Percentiles rank a stretch among this genome's conserved stretches.
Evolutionary conservation across 768 basidiomycete species (phyloP).

Genomic region (Cystofilobasidium ferigula): DNA sequence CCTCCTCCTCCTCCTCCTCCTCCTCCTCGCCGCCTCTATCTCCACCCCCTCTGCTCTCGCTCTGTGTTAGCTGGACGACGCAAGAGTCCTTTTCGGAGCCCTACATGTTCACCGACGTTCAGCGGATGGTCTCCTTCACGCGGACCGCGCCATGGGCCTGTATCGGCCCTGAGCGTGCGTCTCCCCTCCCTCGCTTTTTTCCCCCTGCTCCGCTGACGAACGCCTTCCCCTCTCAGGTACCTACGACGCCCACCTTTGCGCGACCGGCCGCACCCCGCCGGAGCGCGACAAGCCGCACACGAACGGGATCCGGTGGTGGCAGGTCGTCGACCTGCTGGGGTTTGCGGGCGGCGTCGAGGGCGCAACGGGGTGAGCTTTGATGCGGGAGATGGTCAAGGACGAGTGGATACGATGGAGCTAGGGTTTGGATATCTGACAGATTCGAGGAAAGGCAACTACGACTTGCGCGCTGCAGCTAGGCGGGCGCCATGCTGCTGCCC

Average conservation of each 20-base stretch:
- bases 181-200: not conserved
- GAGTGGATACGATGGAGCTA: too few species aligned
- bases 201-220: not conserved
- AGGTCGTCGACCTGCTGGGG: not conserved
- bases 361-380: too few species aligned
- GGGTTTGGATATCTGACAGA: too few species aligned
- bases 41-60: not conserved
- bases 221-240: not conserved
- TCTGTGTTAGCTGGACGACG: slow-evolving; percentile 1
- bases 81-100: not conserved
- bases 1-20: too few species aligned
- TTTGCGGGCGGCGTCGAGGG: not conserved
- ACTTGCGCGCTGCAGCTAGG: too few species aligned
- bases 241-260: not conserved
- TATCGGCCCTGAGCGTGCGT: slow-evolving; percentile 1
- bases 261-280: not conserved
- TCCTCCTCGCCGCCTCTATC: too few species aligned
- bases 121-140: not conserved
- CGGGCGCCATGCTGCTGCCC: too few species aligned
- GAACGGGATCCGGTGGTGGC: slow-evolving; percentile 1
- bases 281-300: not conserved
- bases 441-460: too few species aligned
- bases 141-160: not conserved
- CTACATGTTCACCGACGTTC: not conserved
- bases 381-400: too few species aligned